Evolutionary conservation across 495 filamentous ascomycete species (phyloP).

Genomic region (Astrocystis sublimbata): DNA sequence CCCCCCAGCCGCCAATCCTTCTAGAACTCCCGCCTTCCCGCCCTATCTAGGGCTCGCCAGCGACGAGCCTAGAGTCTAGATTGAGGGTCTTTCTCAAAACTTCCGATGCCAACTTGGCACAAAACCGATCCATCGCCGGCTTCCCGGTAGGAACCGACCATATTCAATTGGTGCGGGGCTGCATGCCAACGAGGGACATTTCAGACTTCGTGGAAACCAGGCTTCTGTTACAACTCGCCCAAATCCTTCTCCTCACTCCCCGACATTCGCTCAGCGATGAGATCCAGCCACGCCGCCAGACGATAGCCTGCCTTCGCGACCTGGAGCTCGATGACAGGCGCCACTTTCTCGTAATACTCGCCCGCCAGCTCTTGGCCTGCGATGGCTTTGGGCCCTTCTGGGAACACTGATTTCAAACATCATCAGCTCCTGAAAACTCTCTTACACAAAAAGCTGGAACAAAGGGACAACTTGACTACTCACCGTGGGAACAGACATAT

Average conservation of each 20-base stretch:
- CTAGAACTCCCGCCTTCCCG: background rate
- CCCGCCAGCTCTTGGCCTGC: constrained; percentile 59
- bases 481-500: constrained; percentile 59
- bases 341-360: constrained; percentile 62
- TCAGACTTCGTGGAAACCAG: background rate
- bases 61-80: background rate
- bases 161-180: background rate
- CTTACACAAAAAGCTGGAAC: background rate
- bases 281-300: constrained; percentile 61
- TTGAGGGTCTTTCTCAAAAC: background rate
- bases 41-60: background rate
- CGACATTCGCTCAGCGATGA: constrained; percentile 43
- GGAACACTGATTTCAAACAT: constrained; percentile 50
- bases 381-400: constrained; percentile 54
- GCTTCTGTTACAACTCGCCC: constrained; percentile 27
- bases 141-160: background rate
- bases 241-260: constrained; percentile 7
- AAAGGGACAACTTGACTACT: constrained; percentile 16
- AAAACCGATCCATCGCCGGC: too few relatives aligned
- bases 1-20: background rate
- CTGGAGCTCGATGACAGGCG: constrained; percentile 66
- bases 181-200: background rate
- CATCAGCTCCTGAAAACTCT: constrained; percentile 15
- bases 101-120: background rate
- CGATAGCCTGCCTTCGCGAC: constrained; percentile 76